Evolutionary conservation across 768 basidiomycete genomes (phyloP).

Genomic region (Pisolithus tinctorius): DNA sequence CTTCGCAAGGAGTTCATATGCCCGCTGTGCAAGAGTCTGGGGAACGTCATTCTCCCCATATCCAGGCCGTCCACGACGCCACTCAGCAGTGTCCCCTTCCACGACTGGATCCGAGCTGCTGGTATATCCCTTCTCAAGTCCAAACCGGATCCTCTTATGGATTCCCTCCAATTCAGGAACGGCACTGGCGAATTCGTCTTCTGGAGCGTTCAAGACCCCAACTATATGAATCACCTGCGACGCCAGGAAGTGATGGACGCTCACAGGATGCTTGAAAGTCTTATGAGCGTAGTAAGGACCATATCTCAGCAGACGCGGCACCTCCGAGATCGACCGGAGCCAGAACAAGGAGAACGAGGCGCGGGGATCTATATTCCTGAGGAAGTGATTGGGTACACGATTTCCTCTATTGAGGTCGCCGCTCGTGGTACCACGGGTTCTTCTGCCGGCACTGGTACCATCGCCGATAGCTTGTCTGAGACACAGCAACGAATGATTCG

Average conservation of each 20-base stretch:
- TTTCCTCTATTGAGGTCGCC: conserved; percentile 73
- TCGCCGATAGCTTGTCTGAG: conserved; percentile 66
- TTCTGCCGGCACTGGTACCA: conserved; percentile 39
- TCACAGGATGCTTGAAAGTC: conserved; percentile 81
- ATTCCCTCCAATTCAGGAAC: conserved; percentile 66
- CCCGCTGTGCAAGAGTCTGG: conserved; percentile 93
- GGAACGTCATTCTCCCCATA: conserved; percentile 90
- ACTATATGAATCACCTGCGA: conserved; percentile 51
- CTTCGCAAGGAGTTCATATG: conserved; percentile 92
- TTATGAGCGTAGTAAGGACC: conserved; percentile 71
- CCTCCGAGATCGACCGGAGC: conserved; percentile 69
- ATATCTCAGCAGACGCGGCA: conserved; percentile 83
- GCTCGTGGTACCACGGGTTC: conserved; percentile 55
- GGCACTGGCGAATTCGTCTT: conserved; percentile 88
- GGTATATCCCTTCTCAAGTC: conserved; percentile 87
- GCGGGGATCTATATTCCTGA: conserved; percentile 88
- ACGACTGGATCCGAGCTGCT: conserved; percentile 86
- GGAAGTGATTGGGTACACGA: conserved; percentile 84
- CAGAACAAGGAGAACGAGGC: conserved; percentile 68
- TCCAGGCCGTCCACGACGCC: conserved; percentile 40
- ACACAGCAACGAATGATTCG: conserved; percentile 71
- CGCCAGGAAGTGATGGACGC: conserved; percentile 49
- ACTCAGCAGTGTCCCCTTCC: conserved; percentile 53
- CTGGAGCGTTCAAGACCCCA: conserved; percentile 79
- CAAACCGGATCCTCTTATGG: conserved; percentile 64